phyloP scores from a whole-genome alignment of 1,284 basidiomycete species.

The Volvariella surrecta region DNA sequence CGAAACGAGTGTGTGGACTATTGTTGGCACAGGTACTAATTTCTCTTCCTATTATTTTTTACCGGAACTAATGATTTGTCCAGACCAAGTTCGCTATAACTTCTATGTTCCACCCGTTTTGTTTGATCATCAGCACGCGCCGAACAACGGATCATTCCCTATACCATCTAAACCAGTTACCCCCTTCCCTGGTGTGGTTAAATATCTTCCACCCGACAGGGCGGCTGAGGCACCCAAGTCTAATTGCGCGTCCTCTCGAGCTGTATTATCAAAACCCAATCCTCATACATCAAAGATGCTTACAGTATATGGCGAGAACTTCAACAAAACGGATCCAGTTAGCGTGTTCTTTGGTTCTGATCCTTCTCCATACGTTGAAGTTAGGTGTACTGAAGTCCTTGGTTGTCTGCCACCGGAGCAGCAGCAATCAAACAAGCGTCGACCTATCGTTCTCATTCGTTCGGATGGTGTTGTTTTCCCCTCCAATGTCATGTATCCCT shows the following conservation, averaged over 20 bases:
- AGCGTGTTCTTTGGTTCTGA: conserved; percentile 86
- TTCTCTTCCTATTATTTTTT: conserved; percentile 5
- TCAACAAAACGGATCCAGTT: conserved; percentile 70
- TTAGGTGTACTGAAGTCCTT: conserved; percentile 83
- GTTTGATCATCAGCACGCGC: conserved; percentile 65
- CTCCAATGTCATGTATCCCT: conserved; percentile 79
- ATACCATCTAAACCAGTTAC: conserved; percentile 78
- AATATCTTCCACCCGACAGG: conserved; percentile 80
- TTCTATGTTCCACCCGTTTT: conserved; percentile 86
- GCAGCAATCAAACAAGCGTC: conserved; percentile 45
- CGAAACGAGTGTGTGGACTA: conserved; percentile 90
- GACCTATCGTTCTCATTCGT: conserved; percentile 80
- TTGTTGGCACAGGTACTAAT: conserved; percentile 80
- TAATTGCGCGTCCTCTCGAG: conserved; percentile 54
- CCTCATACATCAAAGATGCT: conserved; percentile 69
- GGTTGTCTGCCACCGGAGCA: conserved; percentile 68
- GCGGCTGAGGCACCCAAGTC: conserved; percentile 66
- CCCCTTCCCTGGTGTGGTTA: conserved; percentile 78
- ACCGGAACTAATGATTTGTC: conserved; percentile 5
- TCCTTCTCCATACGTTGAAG: conserved; percentile 80
- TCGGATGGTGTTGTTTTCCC: conserved; percentile 90
- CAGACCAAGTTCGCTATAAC: conserved; percentile 83
- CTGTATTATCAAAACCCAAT: conserved; percentile 62
- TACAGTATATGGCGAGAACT: conserved; percentile 86
- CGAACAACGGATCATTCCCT: conserved; percentile 59